Base-by-base conservation (phyloP, 108 stramenopile genomes). In the Chaetoceros tenuissimus region DNA sequence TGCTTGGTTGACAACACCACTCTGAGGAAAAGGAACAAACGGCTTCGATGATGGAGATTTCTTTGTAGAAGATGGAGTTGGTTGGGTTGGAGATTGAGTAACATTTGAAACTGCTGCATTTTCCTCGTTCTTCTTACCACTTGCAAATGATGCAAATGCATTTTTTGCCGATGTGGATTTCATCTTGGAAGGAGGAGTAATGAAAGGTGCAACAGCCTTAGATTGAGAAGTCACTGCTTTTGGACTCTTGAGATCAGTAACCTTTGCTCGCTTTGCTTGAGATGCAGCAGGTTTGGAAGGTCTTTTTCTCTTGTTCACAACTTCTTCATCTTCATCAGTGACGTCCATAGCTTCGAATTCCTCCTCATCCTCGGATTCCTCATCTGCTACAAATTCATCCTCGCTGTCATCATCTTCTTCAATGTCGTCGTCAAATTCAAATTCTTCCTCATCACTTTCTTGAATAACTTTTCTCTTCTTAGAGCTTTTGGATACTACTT, bases 261-360 rank as follows among this genome's bases (percentile, higher is more conserved):
- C n/a, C n/a, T n/a, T n/a, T n/a, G n/a, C n/a, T n/a, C n/a, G n/a
- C n/a, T n/a, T n/a, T n/a, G n/a, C n/a, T n/a, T n/a, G n/a, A n/a
- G n/a, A 20, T 2, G 53, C 28, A 21, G 55, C 24, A 24, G 49
- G 20, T 19, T 25, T 59, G 48, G 30, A 2, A 3, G 10, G 23
- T 21, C 7, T 10, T n/a, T 63, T 62, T 17, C 28, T 67, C 34
- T 13, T 66, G 45, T 5, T 5, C 34, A 40, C 53, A 28, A 0
- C 51, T 2, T 66, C 73, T 2, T 79, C 75, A n/a, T 82, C 74
- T 17, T 63, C 67, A 26, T 68, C 77, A 3, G 80, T 75, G 10
- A 78, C 79, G 17, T 78, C 82, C 3, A 77, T 62, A n/a, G 79
- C 78, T 28, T 79, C 72, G 20, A 45, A 45, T n/a, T 66, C 64